These are phyloP conservation scores for Nakataea oryzae DNA, from an alignment of 2,329 filamentous ascomycete species.

Conservation along the genomic window DNA sequence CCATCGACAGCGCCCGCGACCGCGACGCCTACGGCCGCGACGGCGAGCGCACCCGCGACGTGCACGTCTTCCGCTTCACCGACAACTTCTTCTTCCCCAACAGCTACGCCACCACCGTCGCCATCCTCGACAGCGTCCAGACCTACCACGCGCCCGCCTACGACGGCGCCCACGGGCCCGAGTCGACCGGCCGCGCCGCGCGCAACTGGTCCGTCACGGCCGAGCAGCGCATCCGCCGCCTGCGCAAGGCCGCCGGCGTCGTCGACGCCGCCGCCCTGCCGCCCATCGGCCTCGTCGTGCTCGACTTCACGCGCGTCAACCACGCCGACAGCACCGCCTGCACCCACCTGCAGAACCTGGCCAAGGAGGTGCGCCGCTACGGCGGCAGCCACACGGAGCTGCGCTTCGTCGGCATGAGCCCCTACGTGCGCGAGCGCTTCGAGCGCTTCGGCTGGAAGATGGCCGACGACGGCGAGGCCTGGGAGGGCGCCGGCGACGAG, in stretches of 20 bases:
- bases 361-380: constrained; percentile 36
- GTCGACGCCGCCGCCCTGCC: constrained; percentile 19
- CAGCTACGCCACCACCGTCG: constrained; percentile 38
- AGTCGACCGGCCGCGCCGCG: constrained; percentile 19
- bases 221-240: constrained; percentile 31
- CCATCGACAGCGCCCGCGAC: constrained; percentile 13
- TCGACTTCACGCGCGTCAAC: constrained; percentile 40
- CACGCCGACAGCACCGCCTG: constrained; percentile 44
- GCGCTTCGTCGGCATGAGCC: constrained; percentile 35
- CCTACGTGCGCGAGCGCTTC: constrained; percentile 27
- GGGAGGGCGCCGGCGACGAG: background rate
- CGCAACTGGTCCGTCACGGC: constrained; percentile 45
- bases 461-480: constrained; percentile 9
- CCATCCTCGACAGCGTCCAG: constrained; percentile 38
- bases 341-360: constrained; percentile 34
- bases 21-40: constrained; percentile 21
- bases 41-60: constrained; percentile 21
- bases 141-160: constrained; percentile 30
- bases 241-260: constrained; percentile 29
- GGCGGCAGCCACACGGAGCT: constrained; percentile 33
- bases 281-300: constrained; percentile 34
- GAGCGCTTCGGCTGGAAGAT: constrained; percentile 25
- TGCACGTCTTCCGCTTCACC: constrained; percentile 44
- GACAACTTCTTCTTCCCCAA: constrained; percentile 53
- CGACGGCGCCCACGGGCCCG: constrained; percentile 17